Evolutionary conservation across 345 rosid species (phyloP).

Genomic region (Kernera saxatilis): DNA sequence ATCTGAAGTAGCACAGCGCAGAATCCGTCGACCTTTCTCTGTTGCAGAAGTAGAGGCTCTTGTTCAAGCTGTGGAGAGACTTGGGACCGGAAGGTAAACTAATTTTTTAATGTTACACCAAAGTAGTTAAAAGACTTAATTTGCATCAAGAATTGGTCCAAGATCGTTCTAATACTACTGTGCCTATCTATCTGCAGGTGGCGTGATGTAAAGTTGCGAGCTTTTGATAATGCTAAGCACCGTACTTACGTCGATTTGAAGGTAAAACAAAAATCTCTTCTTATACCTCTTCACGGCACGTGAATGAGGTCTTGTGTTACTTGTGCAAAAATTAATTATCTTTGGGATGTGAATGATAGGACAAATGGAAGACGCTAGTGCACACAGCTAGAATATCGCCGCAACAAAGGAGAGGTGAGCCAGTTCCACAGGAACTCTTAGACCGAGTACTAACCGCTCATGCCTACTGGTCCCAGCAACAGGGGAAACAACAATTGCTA

Average conservation of each 20-base stretch:
- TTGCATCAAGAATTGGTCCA: background rate
- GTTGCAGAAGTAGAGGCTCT: constrained; percentile 95
- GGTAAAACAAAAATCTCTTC: constrained; percentile 32
- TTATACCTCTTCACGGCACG: background rate
- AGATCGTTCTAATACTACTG: background rate
- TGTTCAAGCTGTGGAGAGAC: constrained; percentile 96
- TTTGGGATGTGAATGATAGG: constrained; percentile 41
- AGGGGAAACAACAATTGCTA: constrained; percentile 65
- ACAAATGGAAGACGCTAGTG: constrained; percentile 96
- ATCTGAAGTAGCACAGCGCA: constrained; percentile 77
- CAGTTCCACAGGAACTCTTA: constrained; percentile 91
- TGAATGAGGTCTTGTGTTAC: constrained; percentile 10
- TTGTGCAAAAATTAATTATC: constrained; percentile 36
- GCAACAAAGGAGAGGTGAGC: constrained; percentile 97
- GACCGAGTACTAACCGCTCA: constrained; percentile 87
- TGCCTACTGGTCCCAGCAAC: constrained; percentile 93
- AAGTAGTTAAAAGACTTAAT: background rate
- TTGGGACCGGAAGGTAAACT: constrained; percentile 95
- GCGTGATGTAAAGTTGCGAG: constrained; percentile 94
- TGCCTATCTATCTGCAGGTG: constrained; percentile 46
- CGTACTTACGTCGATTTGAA: constrained; percentile 95
- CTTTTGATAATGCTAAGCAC: constrained; percentile 90
- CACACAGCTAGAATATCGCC: constrained; percentile 98
- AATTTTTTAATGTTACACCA: background rate
- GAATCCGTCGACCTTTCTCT: constrained; percentile 98